Conservation (phyloP, 192 early-diverging fungal species). For the Piromyces sp. region DNA sequence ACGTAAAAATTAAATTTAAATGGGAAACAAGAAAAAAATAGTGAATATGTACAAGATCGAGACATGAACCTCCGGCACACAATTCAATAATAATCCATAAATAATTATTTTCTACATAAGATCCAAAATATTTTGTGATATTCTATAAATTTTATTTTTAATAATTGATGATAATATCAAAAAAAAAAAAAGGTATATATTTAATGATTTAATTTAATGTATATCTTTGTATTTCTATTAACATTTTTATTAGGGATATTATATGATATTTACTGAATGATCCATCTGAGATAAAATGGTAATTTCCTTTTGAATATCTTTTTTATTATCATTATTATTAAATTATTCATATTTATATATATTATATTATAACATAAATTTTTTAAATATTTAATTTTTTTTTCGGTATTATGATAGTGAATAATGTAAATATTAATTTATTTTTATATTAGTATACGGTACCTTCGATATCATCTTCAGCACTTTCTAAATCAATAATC, state of each 20-base stretch:
- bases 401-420: no score
- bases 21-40: no score
- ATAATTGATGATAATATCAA: not conserved
- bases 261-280: not conserved
- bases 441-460: not conserved
- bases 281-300: conserved; percentile 84
- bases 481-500: conserved; percentile 77
- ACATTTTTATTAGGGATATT: not conserved
- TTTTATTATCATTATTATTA: conserved; percentile 74
- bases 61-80: conserved; percentile 84
- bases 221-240: not conserved
- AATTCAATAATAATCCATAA: conserved; percentile 16
- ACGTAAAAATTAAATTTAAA: no score
- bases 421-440: no score
- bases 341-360: no score
- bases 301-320: conserved; percentile 97
- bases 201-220: no score
- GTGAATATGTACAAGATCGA: conserved; percentile 58
- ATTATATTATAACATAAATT: no score
- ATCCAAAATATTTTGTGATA: conserved; percentile 59
- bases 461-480: not conserved
- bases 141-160: not conserved
- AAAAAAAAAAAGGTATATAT: no score
- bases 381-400: no score
- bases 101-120: conserved; percentile 20